A percentile compares a stretch with the other conserved stretches of the same genome.
These are phyloP conservation scores for Colletotrichum gloeosporioides DNA, from an alignment of 2,329 filamentous ascomycete genomes.

Conservation along the genomic window DNA sequence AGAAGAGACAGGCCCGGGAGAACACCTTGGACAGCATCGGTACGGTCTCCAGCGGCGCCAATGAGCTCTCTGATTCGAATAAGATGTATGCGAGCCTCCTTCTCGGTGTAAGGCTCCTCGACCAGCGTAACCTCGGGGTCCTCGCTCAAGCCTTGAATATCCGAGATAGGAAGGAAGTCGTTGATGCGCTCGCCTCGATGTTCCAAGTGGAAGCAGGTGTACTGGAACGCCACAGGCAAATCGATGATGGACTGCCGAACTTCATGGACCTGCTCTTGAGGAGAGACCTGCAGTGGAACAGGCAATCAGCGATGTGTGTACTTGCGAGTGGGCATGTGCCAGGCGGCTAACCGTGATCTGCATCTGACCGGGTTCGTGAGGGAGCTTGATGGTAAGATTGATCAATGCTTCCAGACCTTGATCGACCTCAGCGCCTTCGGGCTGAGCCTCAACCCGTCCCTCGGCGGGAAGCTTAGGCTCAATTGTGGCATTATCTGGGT, in stretches of 20 bases:
- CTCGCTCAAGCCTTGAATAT: conserved; percentile 79
- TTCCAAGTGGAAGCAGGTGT: conserved; percentile 98
- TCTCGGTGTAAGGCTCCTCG: conserved; percentile 97
- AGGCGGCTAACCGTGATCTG: conserved; percentile 75
- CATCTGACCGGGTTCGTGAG: conserved; percentile 79
- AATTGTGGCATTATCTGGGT: conserved; percentile 10
- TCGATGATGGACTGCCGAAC: conserved; percentile 97
- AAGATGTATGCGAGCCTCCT: conserved; percentile 94
- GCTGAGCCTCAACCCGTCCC: not conserved
- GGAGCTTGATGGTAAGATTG: conserved; percentile 78
- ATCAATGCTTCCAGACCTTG: conserved; percentile 47
- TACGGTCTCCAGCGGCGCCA: conserved; percentile 86
- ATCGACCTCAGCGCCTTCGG: conserved; percentile 3
- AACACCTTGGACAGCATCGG: conserved; percentile 86
- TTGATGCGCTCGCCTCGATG: conserved; percentile 89
- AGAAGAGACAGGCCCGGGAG: conserved; percentile 86
- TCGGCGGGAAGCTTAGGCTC: not conserved
- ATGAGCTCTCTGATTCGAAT: conserved; percentile 91
- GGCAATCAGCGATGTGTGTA: not conserved
- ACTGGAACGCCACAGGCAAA: conserved; percentile 89
- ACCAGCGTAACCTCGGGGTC: conserved; percentile 83
- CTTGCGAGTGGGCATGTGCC: not conserved
- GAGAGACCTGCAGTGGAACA: conserved; percentile 68
- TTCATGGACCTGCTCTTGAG: conserved; percentile 96
- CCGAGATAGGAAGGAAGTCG: conserved; percentile 90